A percentile compares a stretch with the other conserved stretches of the same genome.
phyloP scores from a whole-genome alignment of 2,329 filamentous ascomycete species.

The Apiospora pterosperma region DNA sequence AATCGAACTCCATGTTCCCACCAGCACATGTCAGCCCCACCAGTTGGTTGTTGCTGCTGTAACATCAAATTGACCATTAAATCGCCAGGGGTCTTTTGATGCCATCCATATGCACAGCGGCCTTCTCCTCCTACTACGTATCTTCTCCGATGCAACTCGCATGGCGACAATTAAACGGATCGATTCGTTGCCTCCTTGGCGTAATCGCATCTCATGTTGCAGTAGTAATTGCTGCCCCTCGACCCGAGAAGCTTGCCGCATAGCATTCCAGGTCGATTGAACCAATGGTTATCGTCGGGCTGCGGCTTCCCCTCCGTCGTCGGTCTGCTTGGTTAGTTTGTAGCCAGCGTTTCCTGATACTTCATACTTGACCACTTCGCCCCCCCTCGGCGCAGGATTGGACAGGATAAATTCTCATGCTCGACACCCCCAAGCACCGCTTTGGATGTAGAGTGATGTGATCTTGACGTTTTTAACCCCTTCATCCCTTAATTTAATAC shows the following conservation, averaged over 20 bases:
- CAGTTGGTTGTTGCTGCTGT: not conserved
- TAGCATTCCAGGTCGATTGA: conserved; percentile 16
- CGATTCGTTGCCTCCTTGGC: not conserved
- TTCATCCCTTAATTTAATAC: not conserved
- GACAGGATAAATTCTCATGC: not conserved
- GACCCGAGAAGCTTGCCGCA: not conserved
- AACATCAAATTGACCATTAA: not conserved
- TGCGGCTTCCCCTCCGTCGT: conserved; percentile 10
- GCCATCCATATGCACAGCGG: not conserved
- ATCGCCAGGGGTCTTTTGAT: not conserved
- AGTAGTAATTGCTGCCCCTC: not conserved
- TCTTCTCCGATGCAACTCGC: not conserved
- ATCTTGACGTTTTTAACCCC: not conserved
- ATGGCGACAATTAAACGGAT: conserved; percentile 1
- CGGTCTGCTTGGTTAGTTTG: not conserved
- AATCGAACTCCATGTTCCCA: not conserved
- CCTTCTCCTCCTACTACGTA: not conserved
- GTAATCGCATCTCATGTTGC: not conserved
- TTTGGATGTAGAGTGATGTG: not conserved
- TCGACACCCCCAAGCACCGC: not conserved
- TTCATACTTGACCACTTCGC: not conserved
- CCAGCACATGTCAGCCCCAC: conserved; percentile 9
- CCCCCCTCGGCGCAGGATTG: not conserved
- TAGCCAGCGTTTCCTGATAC: not conserved
- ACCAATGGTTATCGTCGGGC: conserved; percentile 12